Evolutionary conservation across 805 yeast species (phyloP), one percentile per base, ranked within the genome.

Genomic region (Allodekkera sacchari): DNA sequence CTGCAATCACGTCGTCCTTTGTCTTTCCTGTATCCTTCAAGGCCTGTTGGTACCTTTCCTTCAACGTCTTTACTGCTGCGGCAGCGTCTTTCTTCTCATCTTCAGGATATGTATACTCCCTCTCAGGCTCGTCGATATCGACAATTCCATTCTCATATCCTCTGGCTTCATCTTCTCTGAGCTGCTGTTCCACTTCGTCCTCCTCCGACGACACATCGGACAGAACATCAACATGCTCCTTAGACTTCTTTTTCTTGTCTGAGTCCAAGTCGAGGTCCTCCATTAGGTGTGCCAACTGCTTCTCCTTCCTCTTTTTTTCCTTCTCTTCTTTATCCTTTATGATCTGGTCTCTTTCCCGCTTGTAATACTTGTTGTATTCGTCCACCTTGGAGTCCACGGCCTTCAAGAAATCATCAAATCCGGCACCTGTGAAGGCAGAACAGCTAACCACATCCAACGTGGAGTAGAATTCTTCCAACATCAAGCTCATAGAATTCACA

Each of bases 401-500:
- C n/a, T 61, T 64, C 48, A 89, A 53, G 49, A 92, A 89, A 15
- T 87, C 95, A 50, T 87, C 95, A 52, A 92, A 83, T 0, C 99
- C 99, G 3, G 68, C 80, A 12, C 98, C 99, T 0, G 97, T 88
- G 49, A 75, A 82, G 27, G 96, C 76, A 27, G 96, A 84, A 10
- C 87, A 95, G n/a, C 84, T 78, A 27, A 83, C 95, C 39, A 88
- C 83, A 52, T 92, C 97, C 40, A 92, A 62, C 36, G 88, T 88
- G 1, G 94, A 79, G 53, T 92, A 92, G 48, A 92, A 92, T 54
- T 92, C 98, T 52, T 92, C 99, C 35, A 92, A 64, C 85, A 92
- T 87, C 44, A 92, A 66, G 21, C 95, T 82, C 95, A 92, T 83
- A 2, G 96, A 87, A 54, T 88, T 92, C 37, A 92, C 83, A 32